Conservation (phyloP, 257 asterid genomes). For the Gentiana macrophylla region DNA sequence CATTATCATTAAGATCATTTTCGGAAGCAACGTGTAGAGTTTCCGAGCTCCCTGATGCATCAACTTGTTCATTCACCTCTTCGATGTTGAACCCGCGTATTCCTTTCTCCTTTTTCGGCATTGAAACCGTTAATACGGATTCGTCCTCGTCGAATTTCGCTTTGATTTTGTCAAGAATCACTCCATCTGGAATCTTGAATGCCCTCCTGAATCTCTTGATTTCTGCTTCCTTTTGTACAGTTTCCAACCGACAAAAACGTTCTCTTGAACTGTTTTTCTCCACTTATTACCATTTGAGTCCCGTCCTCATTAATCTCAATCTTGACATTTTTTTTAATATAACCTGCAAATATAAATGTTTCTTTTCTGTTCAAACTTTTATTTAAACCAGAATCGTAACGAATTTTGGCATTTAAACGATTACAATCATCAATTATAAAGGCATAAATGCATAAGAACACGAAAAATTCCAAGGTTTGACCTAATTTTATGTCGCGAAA, state of each 20-base stretch:
- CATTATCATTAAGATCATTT: conserved; percentile 17
- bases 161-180: conserved; percentile 53
- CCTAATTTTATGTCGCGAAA: too few species aligned
- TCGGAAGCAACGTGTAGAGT: conserved; percentile 17
- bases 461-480: not conserved
- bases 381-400: too few species aligned
- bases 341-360: conserved; percentile 32
- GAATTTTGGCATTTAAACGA: too few species aligned
- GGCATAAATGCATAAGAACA: not conserved
- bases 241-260: conserved; percentile 47
- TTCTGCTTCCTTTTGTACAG: conserved; percentile 41
- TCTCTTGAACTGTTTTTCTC: conserved; percentile 52
- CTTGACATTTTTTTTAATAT: conserved; percentile 37
- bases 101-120: conserved; percentile 69
- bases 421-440: too few species aligned
- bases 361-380: too few species aligned
- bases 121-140: conserved; percentile 41
- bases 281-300: conserved; percentile 37
- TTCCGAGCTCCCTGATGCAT: conserved; percentile 25
- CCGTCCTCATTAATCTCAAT: conserved; percentile 77
- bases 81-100: conserved; percentile 39
- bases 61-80: conserved; percentile 43
- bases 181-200: conserved; percentile 66
- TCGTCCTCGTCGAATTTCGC: conserved; percentile 52
- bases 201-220: conserved; percentile 50